A percentile compares a stretch with the other conserved stretches of the same genome.
phyloP scores from a whole-genome alignment of 2,329 filamentous ascomycete genomes.

The Pseudogymnoascus sp. region DNA sequence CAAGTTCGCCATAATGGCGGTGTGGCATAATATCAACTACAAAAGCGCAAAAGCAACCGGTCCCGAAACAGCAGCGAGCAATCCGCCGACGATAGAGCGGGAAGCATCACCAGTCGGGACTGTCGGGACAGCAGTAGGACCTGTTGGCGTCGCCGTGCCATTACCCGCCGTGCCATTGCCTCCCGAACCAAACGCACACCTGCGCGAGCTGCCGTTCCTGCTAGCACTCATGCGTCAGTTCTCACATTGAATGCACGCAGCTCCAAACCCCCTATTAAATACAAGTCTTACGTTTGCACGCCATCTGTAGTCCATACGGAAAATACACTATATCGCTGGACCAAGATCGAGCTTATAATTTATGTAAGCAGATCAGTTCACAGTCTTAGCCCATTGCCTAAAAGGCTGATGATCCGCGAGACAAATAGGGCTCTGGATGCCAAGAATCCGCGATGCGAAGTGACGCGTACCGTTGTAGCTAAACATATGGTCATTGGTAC shows the following conservation, averaged over 20 bases:
- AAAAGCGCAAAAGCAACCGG: not conserved
- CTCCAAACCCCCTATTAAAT: not conserved
- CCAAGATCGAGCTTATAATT: not conserved
- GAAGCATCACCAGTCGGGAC: not conserved
- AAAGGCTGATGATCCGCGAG: not conserved
- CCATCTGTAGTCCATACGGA: not conserved
- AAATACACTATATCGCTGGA: not conserved
- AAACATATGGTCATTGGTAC: not conserved
- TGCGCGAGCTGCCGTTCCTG: constrained; percentile 22
- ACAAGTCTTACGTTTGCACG: not conserved
- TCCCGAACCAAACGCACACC: not conserved
- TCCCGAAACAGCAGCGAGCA: not conserved
- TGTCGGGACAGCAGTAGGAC: not conserved
- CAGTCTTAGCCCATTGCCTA: not conserved
- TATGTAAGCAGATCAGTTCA: not conserved
- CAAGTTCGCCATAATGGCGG: not conserved
- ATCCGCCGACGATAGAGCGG: not conserved
- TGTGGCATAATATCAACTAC: not conserved
- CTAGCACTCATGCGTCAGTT: constrained; percentile 28
- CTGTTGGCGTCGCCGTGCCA: not conserved
- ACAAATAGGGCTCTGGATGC: not conserved
- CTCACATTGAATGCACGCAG: not conserved
- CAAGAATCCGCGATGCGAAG: not conserved
- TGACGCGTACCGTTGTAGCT: not conserved
- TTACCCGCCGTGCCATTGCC: not conserved